A percentile compares a stretch with the other conserved stretches of the same genome.
phyloP scores from a whole-genome alignment of 768 basidiomycete species.

The Leccinum arenicola region DNA sequence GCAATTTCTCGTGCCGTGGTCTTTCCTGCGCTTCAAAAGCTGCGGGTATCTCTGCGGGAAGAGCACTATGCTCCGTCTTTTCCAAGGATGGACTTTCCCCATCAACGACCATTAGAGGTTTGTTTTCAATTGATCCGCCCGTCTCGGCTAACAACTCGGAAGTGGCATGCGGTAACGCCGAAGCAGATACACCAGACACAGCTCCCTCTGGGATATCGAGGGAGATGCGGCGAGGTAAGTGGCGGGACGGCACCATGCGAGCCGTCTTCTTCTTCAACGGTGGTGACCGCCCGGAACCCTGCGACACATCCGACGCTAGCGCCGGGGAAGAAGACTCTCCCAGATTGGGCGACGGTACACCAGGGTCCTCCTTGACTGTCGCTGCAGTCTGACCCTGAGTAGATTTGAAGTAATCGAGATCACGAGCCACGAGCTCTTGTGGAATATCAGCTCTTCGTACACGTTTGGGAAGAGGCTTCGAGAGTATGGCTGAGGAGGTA shows the following conservation, averaged over 20 bases:
- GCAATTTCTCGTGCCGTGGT: background rate
- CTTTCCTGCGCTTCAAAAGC: background rate
- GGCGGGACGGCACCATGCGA: constrained; percentile 26
- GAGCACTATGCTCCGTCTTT: background rate
- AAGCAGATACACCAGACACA: background rate
- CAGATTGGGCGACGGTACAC: background rate
- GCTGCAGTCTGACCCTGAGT: constrained; percentile 2
- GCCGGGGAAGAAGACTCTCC: background rate
- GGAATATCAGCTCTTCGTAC: constrained; percentile 19
- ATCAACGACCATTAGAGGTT: constrained; percentile 6
- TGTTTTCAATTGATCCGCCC: background rate
- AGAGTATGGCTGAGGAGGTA: background rate
- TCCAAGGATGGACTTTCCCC: background rate
- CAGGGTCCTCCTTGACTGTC: background rate
- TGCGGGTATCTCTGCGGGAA: background rate
- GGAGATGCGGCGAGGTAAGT: constrained; percentile 19
- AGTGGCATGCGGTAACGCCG: background rate
- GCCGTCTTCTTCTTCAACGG: constrained; percentile 21
- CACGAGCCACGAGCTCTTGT: constrained; percentile 26
- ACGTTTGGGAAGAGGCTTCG: constrained; percentile 30
- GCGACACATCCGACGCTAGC: background rate
- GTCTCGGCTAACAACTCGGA: background rate
- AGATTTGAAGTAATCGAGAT: constrained; percentile 30
- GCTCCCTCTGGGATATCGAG: background rate
- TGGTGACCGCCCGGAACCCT: background rate